Evolutionary conservation across 2,329 filamentous ascomycete genomes (phyloP), one percentile per base, ranked within the genome.

Genomic region (Hypomyces rosellus): DNA sequence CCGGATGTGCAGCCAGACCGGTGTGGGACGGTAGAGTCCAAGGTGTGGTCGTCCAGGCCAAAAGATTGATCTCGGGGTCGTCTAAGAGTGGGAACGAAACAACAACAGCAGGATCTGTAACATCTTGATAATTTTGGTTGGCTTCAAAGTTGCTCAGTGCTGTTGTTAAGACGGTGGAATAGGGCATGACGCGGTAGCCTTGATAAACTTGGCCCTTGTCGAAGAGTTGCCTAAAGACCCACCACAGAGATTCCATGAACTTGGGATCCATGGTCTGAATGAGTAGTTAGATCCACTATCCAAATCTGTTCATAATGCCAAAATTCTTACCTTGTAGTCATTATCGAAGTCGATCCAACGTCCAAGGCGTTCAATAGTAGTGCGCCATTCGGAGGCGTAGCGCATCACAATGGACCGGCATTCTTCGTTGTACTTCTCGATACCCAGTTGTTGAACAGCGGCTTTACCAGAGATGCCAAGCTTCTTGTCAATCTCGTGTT

Each of bases 331-430:
- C 82, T 96, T 96, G 76, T 95, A 96, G 67, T 96, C 89, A 61
- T 95, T 93, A 69, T 97, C 92, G 61, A 97, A 96, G 70, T 96
- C 92, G 61, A 96, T 93, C 92, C 92, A 97, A 51, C 92, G 85
- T 50, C 92, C 92, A 38, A 97, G 72, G 54, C 92, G 78, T 64
- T 95, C 89, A 61, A 96, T 87, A 22, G 89, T 95, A 55, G 83
- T 74, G 61, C 89, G 82, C 92, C 92, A 97, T 67, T 96, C 92
- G 14, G 77, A 69, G 11, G 89, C 83, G 66, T 87, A 96, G 62
- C 88, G 82, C 89, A 96, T 95, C 59, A 96, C 92, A 67, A 96
- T 96, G 55, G 89, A 84, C 54, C 86, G 81, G 69, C 92, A 97
- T 72, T 96, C 88, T 55, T 81, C 85, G 66, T 97, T 97, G 74